phyloP scores from a whole-genome alignment of 2,329 filamentous ascomycete species.

The Ramularia collo-cygni region DNA sequence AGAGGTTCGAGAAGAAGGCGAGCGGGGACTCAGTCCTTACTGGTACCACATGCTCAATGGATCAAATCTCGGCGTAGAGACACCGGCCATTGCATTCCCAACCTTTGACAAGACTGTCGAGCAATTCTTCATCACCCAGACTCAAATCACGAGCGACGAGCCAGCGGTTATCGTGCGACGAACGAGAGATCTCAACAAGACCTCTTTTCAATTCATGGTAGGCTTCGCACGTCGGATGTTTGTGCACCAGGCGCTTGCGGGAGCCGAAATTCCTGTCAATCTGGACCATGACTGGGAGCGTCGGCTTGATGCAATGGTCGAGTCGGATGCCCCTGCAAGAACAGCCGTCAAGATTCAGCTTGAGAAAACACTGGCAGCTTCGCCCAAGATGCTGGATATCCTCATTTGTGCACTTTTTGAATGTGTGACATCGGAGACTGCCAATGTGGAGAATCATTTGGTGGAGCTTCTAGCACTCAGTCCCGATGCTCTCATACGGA shows the following conservation, averaged over 20 bases:
- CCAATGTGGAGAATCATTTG: constrained; percentile 35
- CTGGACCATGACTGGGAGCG: constrained; percentile 77
- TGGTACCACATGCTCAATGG: constrained; percentile 60
- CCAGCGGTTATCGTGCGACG: constrained; percentile 17
- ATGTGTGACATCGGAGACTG: constrained; percentile 10
- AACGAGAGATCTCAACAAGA: constrained; percentile 14
- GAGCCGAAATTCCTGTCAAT: constrained; percentile 33
- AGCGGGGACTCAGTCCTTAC: constrained; percentile 75
- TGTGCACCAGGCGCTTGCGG: constrained; percentile 48
- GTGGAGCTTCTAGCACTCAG: constrained; percentile 50
- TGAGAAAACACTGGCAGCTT: constrained; percentile 19
- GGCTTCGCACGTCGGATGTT: constrained; percentile 47
- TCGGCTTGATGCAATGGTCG: constrained; percentile 65
- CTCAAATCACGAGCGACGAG: constrained; percentile 20
- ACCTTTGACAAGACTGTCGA: constrained; percentile 39
- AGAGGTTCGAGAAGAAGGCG: constrained; percentile 84
- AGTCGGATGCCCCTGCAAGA: constrained; percentile 61
- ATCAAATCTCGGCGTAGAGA: constrained; percentile 20
- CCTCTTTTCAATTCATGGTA: constrained; percentile 24
- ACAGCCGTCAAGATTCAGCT: constrained; percentile 52
- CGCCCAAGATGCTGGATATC: constrained; percentile 33
- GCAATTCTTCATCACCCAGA: constrained; percentile 38
- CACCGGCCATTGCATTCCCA: constrained; percentile 33
- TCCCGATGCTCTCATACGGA: constrained; percentile 46
- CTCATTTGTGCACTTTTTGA: constrained; percentile 22